phyloP scores from a whole-genome alignment of 1,284 basidiomycete genomes.

The Amylostereum chailletii region DNA sequence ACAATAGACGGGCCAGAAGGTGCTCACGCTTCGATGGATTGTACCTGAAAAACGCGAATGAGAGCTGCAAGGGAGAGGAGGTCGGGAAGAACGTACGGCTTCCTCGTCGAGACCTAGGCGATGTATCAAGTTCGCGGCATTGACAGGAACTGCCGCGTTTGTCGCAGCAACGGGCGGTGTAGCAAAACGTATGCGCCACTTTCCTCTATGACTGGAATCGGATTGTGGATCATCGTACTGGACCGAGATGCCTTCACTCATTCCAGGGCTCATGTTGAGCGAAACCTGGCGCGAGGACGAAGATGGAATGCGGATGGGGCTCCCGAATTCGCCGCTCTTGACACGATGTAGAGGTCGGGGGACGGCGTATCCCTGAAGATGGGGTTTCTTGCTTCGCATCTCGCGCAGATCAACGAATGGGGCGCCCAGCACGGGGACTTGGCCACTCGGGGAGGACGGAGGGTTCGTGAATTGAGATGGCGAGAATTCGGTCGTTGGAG shows the following conservation, averaged over 20 bases:
- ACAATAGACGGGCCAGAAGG: not conserved
- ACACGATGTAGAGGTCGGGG: not conserved
- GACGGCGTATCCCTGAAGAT: not conserved
- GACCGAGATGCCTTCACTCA: slow-evolving; percentile 11
- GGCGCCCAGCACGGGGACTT: not conserved
- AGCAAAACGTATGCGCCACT: slow-evolving; percentile 19
- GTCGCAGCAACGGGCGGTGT: slow-evolving; percentile 13
- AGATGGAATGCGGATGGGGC: slow-evolving; percentile 1
- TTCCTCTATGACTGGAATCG: not conserved
- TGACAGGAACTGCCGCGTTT: slow-evolving; percentile 9
- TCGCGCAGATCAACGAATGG: not conserved
- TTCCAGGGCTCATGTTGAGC: slow-evolving; percentile 8
- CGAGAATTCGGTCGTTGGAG: not conserved
- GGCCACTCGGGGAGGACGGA: not conserved
- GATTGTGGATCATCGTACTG: slow-evolving; percentile 4
- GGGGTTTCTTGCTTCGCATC: not conserved
- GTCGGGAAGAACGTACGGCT: slow-evolving; percentile 7
- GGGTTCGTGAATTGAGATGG: not conserved
- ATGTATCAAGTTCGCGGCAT: slow-evolving; percentile 10
- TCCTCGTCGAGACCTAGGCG: slow-evolving; percentile 15
- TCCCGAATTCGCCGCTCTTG: not conserved
- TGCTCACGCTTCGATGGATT: slow-evolving; percentile 1
- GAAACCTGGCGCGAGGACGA: not conserved
- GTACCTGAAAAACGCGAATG: too few relatives aligned
- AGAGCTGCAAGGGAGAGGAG: not conserved